Conservation (phyloP, 305 asterid species). For the Fraxinus baroniana region DNA sequence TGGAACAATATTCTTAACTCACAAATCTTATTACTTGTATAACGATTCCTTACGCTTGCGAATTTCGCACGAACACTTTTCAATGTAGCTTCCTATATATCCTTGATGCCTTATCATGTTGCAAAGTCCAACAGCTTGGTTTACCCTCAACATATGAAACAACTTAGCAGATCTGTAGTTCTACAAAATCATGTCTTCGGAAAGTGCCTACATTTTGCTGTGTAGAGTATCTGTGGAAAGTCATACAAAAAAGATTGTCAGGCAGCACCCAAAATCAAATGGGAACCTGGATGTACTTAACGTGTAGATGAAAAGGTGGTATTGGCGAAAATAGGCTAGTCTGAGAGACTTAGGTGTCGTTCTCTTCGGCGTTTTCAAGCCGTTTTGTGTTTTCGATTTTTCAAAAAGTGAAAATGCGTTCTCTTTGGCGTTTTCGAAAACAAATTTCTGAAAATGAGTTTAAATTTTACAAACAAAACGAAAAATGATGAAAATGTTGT, state of each 20-base stretch:
- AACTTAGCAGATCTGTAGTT: background rate
- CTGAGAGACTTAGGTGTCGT: background rate
- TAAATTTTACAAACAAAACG: too few relatives aligned
- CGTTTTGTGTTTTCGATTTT: too few relatives aligned
- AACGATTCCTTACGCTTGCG: too few relatives aligned
- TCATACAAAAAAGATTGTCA: background rate
- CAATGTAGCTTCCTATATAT: background rate
- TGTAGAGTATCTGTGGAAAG: background rate
- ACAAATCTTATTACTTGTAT: too few relatives aligned
- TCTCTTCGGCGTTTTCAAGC: too few relatives aligned
- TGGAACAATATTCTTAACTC: too few relatives aligned
- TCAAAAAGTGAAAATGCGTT: too few relatives aligned
- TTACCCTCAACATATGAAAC: background rate
- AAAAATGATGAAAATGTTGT: too few relatives aligned
- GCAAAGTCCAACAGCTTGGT: background rate
- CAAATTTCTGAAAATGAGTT: too few relatives aligned
- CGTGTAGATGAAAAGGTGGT: background rate
- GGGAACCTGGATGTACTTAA: background rate
- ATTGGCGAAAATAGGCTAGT: background rate
- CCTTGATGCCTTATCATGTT: background rate
- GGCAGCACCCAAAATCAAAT: background rate
- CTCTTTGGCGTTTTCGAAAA: too few relatives aligned
- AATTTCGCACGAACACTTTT: too few relatives aligned
- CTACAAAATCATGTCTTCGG: background rate
- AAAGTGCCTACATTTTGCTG: background rate